Evolutionary conservation across 371 early-diverging fungal genomes (phyloP), one percentile per base, ranked within the genome.

Genomic region (Mucor sp.): DNA sequence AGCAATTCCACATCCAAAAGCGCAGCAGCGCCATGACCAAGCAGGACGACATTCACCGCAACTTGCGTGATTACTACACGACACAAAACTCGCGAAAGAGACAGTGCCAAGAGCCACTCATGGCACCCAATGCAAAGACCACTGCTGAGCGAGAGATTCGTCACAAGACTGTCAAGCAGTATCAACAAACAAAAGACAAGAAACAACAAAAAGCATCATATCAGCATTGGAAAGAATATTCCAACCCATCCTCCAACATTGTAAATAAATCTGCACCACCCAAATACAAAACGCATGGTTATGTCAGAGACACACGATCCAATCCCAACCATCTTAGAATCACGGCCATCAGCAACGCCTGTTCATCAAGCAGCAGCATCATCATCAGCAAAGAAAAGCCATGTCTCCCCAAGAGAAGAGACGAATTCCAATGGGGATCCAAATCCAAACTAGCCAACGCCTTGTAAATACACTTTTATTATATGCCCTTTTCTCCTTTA

Each of bases 301-400:
- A 72, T 72, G 25, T 68, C 55, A 68, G 72, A 56, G 69, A 65
- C 17, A 68, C 48, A 30, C 39, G 72, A 65, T 21, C 65, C 25
- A 68, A 72, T 25, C 41, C 69, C 27, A 62, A 72, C 56, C 60
- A 65, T 35, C 39, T 68, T 11, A 58, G 68, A 9, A 44, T 65
- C 11, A 17, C 58, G 6, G 72, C 72, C 9, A 60, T 65, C 8
- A 58, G 50, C 3, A 72, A 68, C 44, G 62, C 62, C 2, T 41
- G 30, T 44, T 59, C 39, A 11, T 59, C 39, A 6, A 59, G 21
- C 30, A 53, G 53, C 15, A 59, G 21, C 30, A 53, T 27, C 15
- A 43, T 43, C 12, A 39, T 50, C 6, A 61, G 30, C 27, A 68
- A 57, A n/a, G 57, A 67, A 21, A 60, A 64, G 33, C 69, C 35